phyloP scores from a whole-genome alignment of 2,329 filamentous ascomycete species.

The Botrytis pseudocinerea region DNA sequence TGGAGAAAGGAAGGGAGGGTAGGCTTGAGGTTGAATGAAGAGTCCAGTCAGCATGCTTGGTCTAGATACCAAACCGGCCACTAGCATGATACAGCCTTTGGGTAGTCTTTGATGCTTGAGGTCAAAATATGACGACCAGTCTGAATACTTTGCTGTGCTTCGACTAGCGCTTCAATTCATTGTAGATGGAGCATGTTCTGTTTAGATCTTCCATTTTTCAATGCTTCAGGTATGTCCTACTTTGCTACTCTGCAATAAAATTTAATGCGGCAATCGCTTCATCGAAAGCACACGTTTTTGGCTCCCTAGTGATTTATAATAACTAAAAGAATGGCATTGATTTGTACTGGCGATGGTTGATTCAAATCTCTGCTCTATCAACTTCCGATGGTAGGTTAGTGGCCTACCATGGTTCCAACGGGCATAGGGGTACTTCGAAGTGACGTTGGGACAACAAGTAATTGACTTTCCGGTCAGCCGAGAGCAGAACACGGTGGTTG shows the following conservation, averaged over 20 bases:
- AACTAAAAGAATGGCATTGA: neutral
- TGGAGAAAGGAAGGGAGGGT: neutral
- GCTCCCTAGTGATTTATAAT: neutral
- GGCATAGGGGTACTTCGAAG: too few species aligned
- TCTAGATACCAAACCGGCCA: neutral
- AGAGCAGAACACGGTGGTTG: neutral
- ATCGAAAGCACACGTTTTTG: too few species aligned
- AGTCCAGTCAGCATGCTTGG: neutral
- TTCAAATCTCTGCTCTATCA: conserved; percentile 18
- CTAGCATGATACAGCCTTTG: neutral
- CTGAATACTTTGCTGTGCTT: neutral
- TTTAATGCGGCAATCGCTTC: neutral
- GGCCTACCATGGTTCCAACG: neutral
- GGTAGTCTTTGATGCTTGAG: neutral
- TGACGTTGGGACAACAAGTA: neutral
- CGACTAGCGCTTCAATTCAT: neutral
- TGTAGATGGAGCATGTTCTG: neutral
- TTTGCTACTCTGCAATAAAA: neutral
- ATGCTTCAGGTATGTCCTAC: neutral
- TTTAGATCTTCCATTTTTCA: neutral
- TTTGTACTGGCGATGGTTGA: conserved; percentile 17
- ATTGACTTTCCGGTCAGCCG: neutral
- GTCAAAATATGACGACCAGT: neutral
- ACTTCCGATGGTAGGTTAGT: conserved; percentile 12
- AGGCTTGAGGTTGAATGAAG: neutral